Percentiles rank a stretch among this genome's conserved stretches.
phyloP scores from a whole-genome alignment of 495 filamentous ascomycete genomes.

The Podospora didyma region DNA sequence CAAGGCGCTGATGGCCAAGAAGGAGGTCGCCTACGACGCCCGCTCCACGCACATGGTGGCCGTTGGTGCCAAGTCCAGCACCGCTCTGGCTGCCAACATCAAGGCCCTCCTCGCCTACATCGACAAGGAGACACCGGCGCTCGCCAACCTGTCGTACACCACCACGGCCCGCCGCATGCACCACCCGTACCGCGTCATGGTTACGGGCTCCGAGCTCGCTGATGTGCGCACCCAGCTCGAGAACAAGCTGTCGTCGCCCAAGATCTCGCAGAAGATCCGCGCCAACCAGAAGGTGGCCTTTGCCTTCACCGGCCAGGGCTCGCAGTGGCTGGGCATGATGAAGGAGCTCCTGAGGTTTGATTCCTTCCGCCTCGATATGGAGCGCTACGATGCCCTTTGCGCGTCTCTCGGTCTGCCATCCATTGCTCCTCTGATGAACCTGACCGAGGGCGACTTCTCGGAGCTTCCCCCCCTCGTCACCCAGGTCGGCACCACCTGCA shows the following conservation, averaged over 20 bases:
- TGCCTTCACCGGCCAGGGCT: constrained; percentile 65
- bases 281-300: constrained; percentile 46
- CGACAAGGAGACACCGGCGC: constrained; percentile 25
- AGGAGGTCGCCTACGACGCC: constrained; percentile 28
- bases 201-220: constrained; percentile 61
- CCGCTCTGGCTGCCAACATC: constrained; percentile 43
- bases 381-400: constrained; percentile 63
- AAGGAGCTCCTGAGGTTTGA: constrained; percentile 56
- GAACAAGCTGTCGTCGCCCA: constrained; percentile 8
- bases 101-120: constrained; percentile 39
- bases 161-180: constrained; percentile 31
- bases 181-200: constrained; percentile 67
- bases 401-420: constrained; percentile 62
- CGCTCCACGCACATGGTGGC: constrained; percentile 46
- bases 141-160: constrained; percentile 23
- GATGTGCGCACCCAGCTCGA: constrained; percentile 60
- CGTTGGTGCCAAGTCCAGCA: constrained; percentile 49
- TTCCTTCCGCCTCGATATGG: constrained; percentile 60
- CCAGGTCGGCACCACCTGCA: constrained; percentile 67
- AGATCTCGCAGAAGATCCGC: constrained; percentile 28
- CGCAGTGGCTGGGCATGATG: constrained; percentile 60
- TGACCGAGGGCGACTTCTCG: constrained; percentile 47
- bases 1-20: constrained; percentile 11
- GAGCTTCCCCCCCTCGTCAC: constrained; percentile 66
- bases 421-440: constrained; percentile 58